Base-by-base conservation (phyloP, 2,329 filamentous ascomycete species). In the Trichoderma afroharzianum region DNA sequence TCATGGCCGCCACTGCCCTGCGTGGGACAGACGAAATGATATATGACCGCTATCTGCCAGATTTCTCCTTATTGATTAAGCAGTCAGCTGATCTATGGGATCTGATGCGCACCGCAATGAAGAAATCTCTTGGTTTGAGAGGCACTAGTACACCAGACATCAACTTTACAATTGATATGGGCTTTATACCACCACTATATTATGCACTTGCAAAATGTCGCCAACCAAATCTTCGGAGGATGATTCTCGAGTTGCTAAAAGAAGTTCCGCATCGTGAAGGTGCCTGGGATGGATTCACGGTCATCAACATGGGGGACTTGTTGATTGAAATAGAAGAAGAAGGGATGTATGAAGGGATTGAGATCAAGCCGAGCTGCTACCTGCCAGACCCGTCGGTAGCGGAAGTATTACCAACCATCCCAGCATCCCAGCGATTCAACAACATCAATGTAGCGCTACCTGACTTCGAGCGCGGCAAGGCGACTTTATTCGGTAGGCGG, bases 131-230 rank as follows among this genome's bases (percentile, higher is more conserved):
- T 8, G 30, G 63, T n/a, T 63, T 53, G 32, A 43, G 43, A 14
- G 63, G 55, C 6, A 36, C 8, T 21, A 53, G 15, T 0, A 57
- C 55, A 58, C 61, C 32, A 33, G 69, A 68, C 32, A 32, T 63
- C 30, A 69, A 70, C 21, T 72, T 72, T 28, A 74, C 69, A 11
- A 50, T 63, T 5, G 80, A 82, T 43, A 75, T 78, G 15, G 80
- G 80, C n/a, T 80, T 72, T 53, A 74, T 78, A 70, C 75, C 77
- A 1, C 78, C 79, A 4, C 61, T 82, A 11, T 81, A 79, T 58
- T 81, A 78, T 63, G 76, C 76, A 0, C 76, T 78, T 11, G 64
- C 79, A 1, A 79, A 80, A 61, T 81, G 80, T 69, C 79, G 80
- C 3, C 69, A 76, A 26, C 77, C 74, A n/a, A 74, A 73, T n/a